These are phyloP conservation scores for Microdochium nivale DNA, from an alignment of 2,329 filamentous ascomycete genomes.

Conservation along the genomic window DNA sequence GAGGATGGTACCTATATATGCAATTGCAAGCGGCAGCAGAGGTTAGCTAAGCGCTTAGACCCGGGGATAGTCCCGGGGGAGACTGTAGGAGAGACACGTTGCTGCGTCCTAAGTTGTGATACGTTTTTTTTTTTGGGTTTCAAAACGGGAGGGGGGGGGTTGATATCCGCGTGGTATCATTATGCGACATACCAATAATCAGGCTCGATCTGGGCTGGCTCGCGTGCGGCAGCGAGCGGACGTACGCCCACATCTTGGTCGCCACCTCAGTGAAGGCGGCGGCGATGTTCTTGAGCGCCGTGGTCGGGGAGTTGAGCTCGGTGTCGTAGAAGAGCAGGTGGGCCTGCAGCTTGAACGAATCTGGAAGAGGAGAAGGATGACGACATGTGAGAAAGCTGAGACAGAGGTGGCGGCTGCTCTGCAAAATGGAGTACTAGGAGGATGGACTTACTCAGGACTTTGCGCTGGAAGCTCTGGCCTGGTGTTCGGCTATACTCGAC, in stretches of 20 bases:
- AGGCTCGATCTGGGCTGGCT: constrained; percentile 50
- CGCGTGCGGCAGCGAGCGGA: constrained; percentile 44
- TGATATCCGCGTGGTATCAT: too few species aligned
- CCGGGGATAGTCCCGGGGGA: too few species aligned
- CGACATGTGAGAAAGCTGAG: background rate
- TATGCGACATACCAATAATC: constrained; percentile 48
- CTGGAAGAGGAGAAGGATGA: constrained; percentile 21
- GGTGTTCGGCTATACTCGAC: constrained; percentile 66
- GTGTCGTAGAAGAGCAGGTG: constrained; percentile 80
- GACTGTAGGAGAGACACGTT: too few species aligned
- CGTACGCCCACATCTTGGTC: constrained; percentile 61
- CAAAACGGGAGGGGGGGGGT: too few species aligned
- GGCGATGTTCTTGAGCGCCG: constrained; percentile 67
- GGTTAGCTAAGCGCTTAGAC: too few species aligned
- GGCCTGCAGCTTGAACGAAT: constrained; percentile 74
- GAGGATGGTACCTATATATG: constrained; percentile 47
- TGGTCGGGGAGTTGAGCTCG: constrained; percentile 60
- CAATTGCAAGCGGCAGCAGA: too few species aligned
- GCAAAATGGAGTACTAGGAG: background rate
- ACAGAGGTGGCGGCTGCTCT: background rate
- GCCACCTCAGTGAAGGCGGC: constrained; percentile 71
- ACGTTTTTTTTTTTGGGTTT: too few species aligned
- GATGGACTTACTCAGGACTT: constrained; percentile 53
- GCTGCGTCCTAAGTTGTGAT: too few species aligned
- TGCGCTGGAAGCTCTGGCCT: constrained; percentile 72